A percentile compares a stretch with the other conserved stretches of the same genome.
Conservation (phyloP, 129 eudicot species). For the Flaveria brownii region DNA sequence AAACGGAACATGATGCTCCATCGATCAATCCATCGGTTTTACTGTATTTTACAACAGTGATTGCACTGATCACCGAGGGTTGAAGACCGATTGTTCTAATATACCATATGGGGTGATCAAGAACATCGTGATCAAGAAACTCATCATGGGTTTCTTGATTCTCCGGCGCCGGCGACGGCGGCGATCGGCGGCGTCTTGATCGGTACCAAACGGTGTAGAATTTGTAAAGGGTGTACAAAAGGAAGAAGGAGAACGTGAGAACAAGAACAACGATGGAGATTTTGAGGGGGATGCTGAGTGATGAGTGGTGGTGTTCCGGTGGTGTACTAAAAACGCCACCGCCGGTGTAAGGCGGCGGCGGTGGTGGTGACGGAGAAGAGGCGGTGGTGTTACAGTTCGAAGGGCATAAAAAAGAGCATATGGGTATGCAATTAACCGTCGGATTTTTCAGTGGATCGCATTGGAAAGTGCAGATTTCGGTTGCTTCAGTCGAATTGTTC, state of each 20-base stretch:
- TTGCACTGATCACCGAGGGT: conserved; percentile 54
- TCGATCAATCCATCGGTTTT: conserved; percentile 53
- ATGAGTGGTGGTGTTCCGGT: conserved; percentile 24
- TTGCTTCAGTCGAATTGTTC: not conserved
- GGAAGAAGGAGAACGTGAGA: conserved; percentile 43
- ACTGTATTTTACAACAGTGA: conserved; percentile 47
- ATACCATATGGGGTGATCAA: conserved; percentile 65
- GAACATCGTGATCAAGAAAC: conserved; percentile 41
- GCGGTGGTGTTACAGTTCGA: conserved; percentile 9
- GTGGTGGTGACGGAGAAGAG: conserved; percentile 9
- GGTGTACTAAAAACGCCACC: conserved; percentile 3
- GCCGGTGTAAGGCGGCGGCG: conserved; percentile 9
- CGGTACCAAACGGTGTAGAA: conserved; percentile 41
- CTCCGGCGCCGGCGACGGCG: conserved; percentile 17
- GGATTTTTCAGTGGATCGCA: conserved; percentile 24
- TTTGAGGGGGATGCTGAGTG: conserved; percentile 36
- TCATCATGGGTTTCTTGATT: conserved; percentile 39
- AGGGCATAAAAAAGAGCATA: conserved; percentile 24
- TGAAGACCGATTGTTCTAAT: conserved; percentile 62
- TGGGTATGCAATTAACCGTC: conserved; percentile 11
- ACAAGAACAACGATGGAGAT: conserved; percentile 41
- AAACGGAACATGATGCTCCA: conserved; percentile 62
- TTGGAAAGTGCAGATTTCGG: conserved; percentile 1
- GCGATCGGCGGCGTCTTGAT: conserved; percentile 34
- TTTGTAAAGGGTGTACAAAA: conserved; percentile 46